These are phyloP conservation scores for Aspergillus ibericus DNA, from an alignment of 2,329 filamentous ascomycete genomes.

Conservation along the genomic window DNA sequence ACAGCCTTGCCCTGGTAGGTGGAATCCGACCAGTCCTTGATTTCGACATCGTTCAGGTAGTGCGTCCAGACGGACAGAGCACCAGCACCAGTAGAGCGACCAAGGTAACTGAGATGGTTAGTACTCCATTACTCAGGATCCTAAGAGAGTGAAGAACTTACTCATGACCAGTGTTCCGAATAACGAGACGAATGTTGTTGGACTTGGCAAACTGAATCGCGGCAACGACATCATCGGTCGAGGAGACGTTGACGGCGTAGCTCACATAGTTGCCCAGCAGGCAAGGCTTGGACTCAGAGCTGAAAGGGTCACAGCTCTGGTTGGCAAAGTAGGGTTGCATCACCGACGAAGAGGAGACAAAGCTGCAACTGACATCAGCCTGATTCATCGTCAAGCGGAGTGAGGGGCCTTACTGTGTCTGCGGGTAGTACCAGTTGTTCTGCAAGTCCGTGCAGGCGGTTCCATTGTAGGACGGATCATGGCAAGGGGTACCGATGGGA, in stretches of 20 bases:
- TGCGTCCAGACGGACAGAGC: conserved; percentile 39
- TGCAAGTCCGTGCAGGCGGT: conserved; percentile 21
- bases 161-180: conserved; percentile 47
- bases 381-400: not conserved
- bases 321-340: conserved; percentile 36
- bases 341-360: conserved; percentile 31
- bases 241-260: conserved; percentile 39
- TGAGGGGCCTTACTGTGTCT: conserved; percentile 25
- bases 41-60: conserved; percentile 30
- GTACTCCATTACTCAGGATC: not conserved
- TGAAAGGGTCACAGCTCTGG: conserved; percentile 34
- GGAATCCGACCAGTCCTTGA: conserved; percentile 36
- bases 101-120: conserved; percentile 37
- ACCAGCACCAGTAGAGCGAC: conserved; percentile 62
- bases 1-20: conserved; percentile 54
- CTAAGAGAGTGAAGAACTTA: conserved; percentile 11
- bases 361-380: conserved; percentile 9
- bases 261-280: conserved; percentile 31
- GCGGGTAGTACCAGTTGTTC: conserved; percentile 28
- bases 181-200: conserved; percentile 54
- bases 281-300: conserved; percentile 23
- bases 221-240: conserved; percentile 28
- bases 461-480: conserved; percentile 29
- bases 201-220: conserved; percentile 46
- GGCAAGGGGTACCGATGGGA: conserved; percentile 40